Evolutionary conservation across 495 filamentous ascomycete species (phyloP).

Genomic region (Neurospora discreta): DNA sequence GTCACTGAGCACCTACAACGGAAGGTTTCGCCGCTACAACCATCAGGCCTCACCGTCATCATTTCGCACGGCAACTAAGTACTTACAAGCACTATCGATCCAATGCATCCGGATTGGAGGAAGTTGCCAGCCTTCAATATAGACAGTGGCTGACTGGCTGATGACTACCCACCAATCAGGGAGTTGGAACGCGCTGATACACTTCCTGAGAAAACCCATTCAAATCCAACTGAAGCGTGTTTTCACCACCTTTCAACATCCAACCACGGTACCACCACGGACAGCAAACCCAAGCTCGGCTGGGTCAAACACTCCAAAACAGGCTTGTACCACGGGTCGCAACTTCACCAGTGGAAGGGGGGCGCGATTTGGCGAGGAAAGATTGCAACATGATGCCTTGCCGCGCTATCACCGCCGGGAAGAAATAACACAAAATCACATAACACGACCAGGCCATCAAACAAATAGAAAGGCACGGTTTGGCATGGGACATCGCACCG

Average conservation of each 20-base stretch:
- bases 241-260: not conserved
- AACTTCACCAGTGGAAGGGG: not conserved
- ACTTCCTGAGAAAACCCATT: conserved; percentile 21
- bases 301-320: not conserved
- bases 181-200: conserved; percentile 19
- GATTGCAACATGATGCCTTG: not conserved
- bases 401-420: not conserved
- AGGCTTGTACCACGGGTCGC: not conserved
- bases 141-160: not conserved
- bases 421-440: not conserved
- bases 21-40: not conserved
- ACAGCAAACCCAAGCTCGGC: not conserved
- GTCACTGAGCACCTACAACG: not conserved
- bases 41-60: not conserved
- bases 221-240: conserved; percentile 19
- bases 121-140: not conserved
- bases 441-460: not conserved
- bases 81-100: too few species aligned
- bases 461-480: not conserved
- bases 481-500: not conserved
- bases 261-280: not conserved
- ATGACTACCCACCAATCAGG: conserved; percentile 20
- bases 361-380: not conserved
- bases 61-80: not conserved
- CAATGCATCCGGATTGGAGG: not conserved